Evolutionary conservation across 2,329 filamentous ascomycete genomes (phyloP), one percentile per base, ranked within the genome.

Genomic region (Sclerotinia trifoliorum): DNA sequence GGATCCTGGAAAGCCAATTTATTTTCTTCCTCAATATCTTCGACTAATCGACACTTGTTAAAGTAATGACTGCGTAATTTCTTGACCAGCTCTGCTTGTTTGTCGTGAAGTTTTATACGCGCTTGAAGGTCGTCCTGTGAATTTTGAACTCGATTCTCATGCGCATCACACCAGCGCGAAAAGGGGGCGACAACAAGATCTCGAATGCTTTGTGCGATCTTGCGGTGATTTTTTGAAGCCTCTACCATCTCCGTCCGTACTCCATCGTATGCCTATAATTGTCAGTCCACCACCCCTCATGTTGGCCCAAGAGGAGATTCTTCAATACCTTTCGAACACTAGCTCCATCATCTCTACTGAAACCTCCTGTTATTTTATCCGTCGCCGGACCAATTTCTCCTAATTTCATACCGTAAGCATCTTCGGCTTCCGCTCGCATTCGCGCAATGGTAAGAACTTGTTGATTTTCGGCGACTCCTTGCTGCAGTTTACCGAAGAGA

Each of bases 11-110:
- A 99, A 51, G 94, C 95, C 67, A 99, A 86, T 81, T 99, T 98
- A 79, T 97, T 97, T 83, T 99, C 96, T 80, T 99, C 95, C 79
- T 99, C 95, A 70, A 98, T 82, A 78, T 99, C 95, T 78, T 99
- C 96, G 8, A 98, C 90, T 71, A 97, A 83, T 62, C 96, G 90
- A 79, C 95, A 99, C 81, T 98, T 99, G 84, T 98, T 99, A 85
- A 98, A 98, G 81, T 99, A 99, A 75, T 92, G 91, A 79, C 92
- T 97, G 72, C 95, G 89, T 74, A 97, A 86, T 81, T 98, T 98
- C 84, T 93, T 93, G 70, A 97, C 93, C 26, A 86, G 80, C 71
- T 99, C 95, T 69, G 91, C 90, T 80, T 99, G 96, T 73, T 91
- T 92, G 78, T 97, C 93, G 79, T 98, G 93, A 70, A 91, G 86